Base-by-base conservation (phyloP, 169 alveolate species). In the Eimeria praecox region DNA sequence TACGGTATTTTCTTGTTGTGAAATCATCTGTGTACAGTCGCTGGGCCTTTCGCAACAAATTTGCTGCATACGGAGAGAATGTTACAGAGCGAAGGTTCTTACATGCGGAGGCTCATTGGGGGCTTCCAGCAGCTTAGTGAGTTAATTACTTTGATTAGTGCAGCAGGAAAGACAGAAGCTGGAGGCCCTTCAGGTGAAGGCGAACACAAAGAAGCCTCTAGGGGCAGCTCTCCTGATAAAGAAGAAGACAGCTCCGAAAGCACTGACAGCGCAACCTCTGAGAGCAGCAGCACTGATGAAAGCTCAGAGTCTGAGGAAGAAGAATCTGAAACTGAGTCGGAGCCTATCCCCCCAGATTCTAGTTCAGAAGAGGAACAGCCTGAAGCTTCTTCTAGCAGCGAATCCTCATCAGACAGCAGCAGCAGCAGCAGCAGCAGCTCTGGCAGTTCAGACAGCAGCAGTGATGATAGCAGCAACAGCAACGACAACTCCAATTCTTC, bases 31-130 rank as follows among this genome's bases (percentile, higher is more conserved):
- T 44, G 87, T 42, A 10, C 93, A 86, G 93, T 86, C 40, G 93
- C 62, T 3, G 93, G 80, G 62, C 80, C 66, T 3, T 86, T 86
- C 22, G 77, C 93, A 54, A 86, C 93, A 3, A 56, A 62, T 24
- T 22, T 86, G 64, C 49, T 86, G 93, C 93, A 86, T 59, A 86
- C 80, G 30, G 93, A 86, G 64, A 18, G 93, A 44, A 86, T 86
- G 80, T 82, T 86, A 27, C 77, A 59, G 75, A 86, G 78, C 49
- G 78, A 86, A 62, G 52, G 59, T 14, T 35, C 93, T 40, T 86
- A 59, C 42, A 56, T 86, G 80, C 93, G 93, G n/a, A 56, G 62
- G 40, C 62, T 86, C n/a, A 54, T 86, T 22, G 93, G 93, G 16
- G 80, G 82, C 35, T 62, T 86, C 78, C 93, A 62, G 33, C 62